Conservation (phyloP, 257 asterid genomes). For the Ehretia macrophylla region DNA sequence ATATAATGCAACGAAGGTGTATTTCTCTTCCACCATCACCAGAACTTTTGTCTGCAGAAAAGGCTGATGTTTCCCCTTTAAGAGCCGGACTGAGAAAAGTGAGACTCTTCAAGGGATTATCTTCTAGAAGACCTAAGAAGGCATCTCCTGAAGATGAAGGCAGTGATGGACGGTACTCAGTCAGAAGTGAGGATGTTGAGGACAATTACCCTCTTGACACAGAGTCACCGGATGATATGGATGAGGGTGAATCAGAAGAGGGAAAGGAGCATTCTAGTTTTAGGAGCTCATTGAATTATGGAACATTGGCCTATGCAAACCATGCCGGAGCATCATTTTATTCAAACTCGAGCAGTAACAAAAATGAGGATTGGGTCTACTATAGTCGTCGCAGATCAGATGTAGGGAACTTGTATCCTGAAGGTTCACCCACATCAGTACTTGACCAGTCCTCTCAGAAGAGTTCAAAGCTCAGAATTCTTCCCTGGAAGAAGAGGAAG, state of each 20-base stretch:
- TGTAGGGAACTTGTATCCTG: slow-evolving; percentile 10
- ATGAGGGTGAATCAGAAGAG: slow-evolving; percentile 37
- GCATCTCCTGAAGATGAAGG: slow-evolving; percentile 44
- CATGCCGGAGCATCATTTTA: slow-evolving; percentile 42
- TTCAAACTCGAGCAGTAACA: slow-evolving; percentile 42
- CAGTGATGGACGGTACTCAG: slow-evolving; percentile 60
- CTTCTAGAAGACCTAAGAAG: slow-evolving; percentile 37
- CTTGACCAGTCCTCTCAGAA: slow-evolving; percentile 26
- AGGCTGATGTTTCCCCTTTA: slow-evolving; percentile 27
- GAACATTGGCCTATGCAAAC: slow-evolving; percentile 57
- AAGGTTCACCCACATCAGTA: slow-evolving; percentile 18
- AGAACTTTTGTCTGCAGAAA: slow-evolving; percentile 34
- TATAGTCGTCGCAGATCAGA: slow-evolving; percentile 32
- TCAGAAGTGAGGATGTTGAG: slow-evolving; percentile 47
- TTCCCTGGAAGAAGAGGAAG: slow-evolving; percentile 82
- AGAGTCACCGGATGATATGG: slow-evolving; percentile 41
- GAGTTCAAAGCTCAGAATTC: slow-evolving; percentile 46
- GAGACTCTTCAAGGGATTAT: slow-evolving; percentile 37
- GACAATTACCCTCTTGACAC: slow-evolving; percentile 40
- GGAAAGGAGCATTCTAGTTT: slow-evolving; percentile 24
- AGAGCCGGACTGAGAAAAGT: slow-evolving; percentile 42
- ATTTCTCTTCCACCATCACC: slow-evolving; percentile 48
- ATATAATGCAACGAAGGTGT: slow-evolving; percentile 24
- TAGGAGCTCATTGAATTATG: slow-evolving; percentile 55
- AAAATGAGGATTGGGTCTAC: slow-evolving; percentile 64